Percentiles rank a stretch among this genome's conserved stretches.
Evolutionary conservation across 805 yeast species (phyloP).

Genomic region (Saccharomyces mikatae): DNA sequence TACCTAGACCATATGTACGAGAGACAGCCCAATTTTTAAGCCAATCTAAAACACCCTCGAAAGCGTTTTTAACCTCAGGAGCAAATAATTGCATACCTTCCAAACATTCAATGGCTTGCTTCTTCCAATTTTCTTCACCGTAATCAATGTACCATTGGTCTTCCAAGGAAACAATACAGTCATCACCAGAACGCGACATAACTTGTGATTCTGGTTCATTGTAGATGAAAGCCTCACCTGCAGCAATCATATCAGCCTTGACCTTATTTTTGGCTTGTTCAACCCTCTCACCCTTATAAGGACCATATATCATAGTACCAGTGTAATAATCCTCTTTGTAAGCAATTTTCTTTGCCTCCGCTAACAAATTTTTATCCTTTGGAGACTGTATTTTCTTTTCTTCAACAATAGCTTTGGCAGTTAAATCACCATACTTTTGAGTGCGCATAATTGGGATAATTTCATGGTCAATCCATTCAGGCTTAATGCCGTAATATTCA

Average conservation of each 20-base stretch:
- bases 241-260: conserved; percentile 67
- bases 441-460: conserved; percentile 69
- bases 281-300: conserved; percentile 81
- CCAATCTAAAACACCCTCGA: conserved; percentile 93
- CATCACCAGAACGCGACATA: conserved; percentile 92
- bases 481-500: conserved; percentile 76
- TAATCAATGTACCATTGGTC: conserved; percentile 98
- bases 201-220: conserved; percentile 90
- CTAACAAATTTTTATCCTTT: conserved; percentile 78
- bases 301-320: conserved; percentile 74
- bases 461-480: conserved; percentile 77
- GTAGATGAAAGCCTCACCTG: conserved; percentile 79
- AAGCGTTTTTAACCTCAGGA: conserved; percentile 80
- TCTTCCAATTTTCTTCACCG: conserved; percentile 89
- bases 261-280: conserved; percentile 86
- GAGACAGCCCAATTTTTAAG: conserved; percentile 97
- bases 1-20: conserved; percentile 92
- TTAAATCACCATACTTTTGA: conserved; percentile 77
- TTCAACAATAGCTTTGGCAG: conserved; percentile 78
- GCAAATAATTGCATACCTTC: conserved; percentile 68
- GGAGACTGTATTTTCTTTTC: conserved; percentile 90
- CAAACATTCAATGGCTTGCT: conserved; percentile 71
- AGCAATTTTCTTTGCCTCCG: conserved; percentile 87
- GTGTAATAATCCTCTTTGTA: conserved; percentile 95
- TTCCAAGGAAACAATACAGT: conserved; percentile 91